Evolutionary conservation across 2,329 filamentous ascomycete genomes (phyloP).

Genomic region (Fusarium cicatricum): DNA sequence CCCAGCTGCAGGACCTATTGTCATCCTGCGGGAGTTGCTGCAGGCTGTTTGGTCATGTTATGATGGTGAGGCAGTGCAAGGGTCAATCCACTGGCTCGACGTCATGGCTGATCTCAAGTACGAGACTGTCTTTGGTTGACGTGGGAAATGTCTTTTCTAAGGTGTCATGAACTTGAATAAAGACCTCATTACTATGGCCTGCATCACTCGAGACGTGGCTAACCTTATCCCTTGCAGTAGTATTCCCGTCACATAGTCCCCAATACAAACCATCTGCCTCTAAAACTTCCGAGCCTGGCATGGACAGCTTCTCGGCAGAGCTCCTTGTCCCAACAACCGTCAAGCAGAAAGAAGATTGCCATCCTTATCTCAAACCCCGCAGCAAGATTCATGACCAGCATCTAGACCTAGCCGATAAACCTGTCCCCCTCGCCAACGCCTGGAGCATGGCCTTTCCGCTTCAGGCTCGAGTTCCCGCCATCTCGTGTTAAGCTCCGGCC

Average conservation of each 20-base stretch:
- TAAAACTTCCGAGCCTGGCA: constrained; percentile 9
- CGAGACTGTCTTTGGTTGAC: constrained; percentile 31
- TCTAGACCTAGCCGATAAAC: neutral
- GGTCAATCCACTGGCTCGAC: constrained; percentile 22
- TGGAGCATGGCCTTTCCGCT: constrained; percentile 10
- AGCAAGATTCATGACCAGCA: neutral
- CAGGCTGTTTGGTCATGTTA: constrained; percentile 25
- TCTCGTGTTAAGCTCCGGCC: neutral
- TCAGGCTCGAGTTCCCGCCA: constrained; percentile 29
- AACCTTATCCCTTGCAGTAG: neutral
- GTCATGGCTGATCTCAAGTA: constrained; percentile 25
- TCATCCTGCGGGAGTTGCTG: constrained; percentile 21
- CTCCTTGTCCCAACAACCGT: neutral
- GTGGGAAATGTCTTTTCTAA: neutral
- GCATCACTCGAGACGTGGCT: neutral
- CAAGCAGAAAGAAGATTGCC: neutral
- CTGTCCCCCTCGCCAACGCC: neutral
- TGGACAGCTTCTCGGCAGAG: neutral
- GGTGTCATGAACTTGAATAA: neutral
- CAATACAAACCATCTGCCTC: neutral
- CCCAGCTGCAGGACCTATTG: constrained; percentile 16
- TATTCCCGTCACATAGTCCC: neutral
- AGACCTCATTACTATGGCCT: neutral
- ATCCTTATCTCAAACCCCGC: constrained; percentile 18
- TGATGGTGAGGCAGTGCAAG: constrained; percentile 23